Conservation (phyloP, 1,284 basidiomycete species). For the Anthracocystis walkeri region DNA sequence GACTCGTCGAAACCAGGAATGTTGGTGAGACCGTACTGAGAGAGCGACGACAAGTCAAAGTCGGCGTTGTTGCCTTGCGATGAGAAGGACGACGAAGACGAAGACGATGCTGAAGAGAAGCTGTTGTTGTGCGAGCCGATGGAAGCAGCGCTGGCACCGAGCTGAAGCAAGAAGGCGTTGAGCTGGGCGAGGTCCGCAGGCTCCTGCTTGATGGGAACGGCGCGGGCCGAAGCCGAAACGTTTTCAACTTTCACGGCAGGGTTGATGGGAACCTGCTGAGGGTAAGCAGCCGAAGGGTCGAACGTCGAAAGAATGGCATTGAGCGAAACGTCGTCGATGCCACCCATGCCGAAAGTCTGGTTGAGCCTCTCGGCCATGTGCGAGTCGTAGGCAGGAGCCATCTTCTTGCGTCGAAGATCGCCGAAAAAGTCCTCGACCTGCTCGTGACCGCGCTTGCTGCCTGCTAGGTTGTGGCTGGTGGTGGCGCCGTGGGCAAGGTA, state of each 20-base stretch:
- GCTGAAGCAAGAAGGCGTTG: constrained; percentile 67
- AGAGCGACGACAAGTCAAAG: constrained; percentile 57
- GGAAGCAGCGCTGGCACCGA: constrained; percentile 64
- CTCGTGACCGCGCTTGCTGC: constrained; percentile 59
- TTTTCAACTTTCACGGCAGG: constrained; percentile 22
- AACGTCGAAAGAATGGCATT: constrained; percentile 55
- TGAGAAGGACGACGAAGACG: constrained; percentile 38
- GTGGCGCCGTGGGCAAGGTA: constrained; percentile 58
- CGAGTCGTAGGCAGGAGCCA: constrained; percentile 64
- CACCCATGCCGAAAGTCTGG: constrained; percentile 53
- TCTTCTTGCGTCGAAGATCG: constrained; percentile 60
- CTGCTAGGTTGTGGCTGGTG: constrained; percentile 45
- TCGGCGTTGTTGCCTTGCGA: constrained; percentile 38
- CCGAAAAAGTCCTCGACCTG: constrained; percentile 62
- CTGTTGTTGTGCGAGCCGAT: constrained; percentile 41
- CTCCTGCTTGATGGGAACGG: constrained; percentile 71
- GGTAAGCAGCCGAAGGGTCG: constrained; percentile 21
- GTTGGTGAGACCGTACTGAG: constrained; percentile 55
- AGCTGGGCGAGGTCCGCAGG: constrained; percentile 69
- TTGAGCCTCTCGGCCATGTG: constrained; percentile 64
- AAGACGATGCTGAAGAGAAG: constrained; percentile 31
- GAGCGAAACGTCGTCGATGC: constrained; percentile 56
- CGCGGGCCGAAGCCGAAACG: constrained; percentile 7
- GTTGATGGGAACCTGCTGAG: constrained; percentile 19
- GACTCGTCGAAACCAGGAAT: constrained; percentile 64